Conservation (phyloP, 2,329 filamentous ascomycete genomes). For the Penicillium sp. region DNA sequence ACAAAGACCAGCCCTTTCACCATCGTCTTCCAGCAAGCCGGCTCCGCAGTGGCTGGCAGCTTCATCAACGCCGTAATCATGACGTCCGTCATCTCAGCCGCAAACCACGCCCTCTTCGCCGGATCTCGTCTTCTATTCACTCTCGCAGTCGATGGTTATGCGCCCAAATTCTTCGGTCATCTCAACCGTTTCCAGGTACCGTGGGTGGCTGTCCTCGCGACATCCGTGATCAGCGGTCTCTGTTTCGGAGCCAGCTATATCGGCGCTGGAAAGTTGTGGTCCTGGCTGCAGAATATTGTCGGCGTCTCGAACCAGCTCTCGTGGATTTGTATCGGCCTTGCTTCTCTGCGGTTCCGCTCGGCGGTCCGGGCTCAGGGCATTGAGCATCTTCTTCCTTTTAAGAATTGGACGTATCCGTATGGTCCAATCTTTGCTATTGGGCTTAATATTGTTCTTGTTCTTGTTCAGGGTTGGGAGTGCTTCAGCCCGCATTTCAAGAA, state of each 20-base stretch:
- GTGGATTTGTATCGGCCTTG: conserved; percentile 62
- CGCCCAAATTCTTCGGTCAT: conserved; percentile 54
- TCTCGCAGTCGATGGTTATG: conserved; percentile 54
- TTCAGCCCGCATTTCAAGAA: conserved; percentile 59
- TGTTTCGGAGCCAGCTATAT: conserved; percentile 66
- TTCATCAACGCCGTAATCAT: conserved; percentile 63
- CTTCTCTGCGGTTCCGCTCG: conserved; percentile 63
- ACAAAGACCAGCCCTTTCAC: conserved; percentile 56
- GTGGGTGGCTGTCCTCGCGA: conserved; percentile 55
- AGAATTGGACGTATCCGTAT: conserved; percentile 65
- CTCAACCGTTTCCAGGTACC: conserved; percentile 53
- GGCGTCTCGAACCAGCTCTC: conserved; percentile 66
- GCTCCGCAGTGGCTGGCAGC: conserved; percentile 53
- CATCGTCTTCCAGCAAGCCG: conserved; percentile 59
- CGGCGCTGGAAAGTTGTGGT: conserved; percentile 63
- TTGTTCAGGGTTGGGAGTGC: conserved; percentile 60
- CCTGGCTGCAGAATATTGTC: conserved; percentile 65
- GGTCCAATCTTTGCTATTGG: conserved; percentile 58
- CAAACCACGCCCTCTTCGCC: conserved; percentile 59
- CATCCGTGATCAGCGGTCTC: conserved; percentile 54
- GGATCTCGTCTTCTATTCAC: conserved; percentile 58
- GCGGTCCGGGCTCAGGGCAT: conserved; percentile 58
- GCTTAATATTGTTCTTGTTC: conserved; percentile 58
- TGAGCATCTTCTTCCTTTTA: conserved; percentile 61
- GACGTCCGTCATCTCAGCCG: conserved; percentile 58